Evolutionary conservation across 2,329 filamentous ascomycete genomes (phyloP).

Genomic region (Botrytis pseudocinerea): DNA sequence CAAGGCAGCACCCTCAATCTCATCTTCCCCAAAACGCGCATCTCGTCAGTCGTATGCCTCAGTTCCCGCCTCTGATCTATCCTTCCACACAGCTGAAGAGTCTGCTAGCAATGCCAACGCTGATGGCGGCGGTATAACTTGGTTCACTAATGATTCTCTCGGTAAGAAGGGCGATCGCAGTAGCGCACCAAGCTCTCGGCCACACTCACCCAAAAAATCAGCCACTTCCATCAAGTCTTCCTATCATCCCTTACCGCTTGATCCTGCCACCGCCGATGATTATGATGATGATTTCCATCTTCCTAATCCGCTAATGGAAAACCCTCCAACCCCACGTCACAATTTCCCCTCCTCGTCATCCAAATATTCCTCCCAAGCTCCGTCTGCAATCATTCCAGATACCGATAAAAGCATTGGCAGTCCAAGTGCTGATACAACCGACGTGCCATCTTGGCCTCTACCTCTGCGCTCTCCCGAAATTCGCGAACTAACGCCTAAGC

Average conservation of each 20-base stretch:
- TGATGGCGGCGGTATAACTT: conserved; percentile 25
- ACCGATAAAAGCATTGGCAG: conserved; percentile 45
- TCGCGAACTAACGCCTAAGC: conserved; percentile 26
- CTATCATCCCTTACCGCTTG: conserved; percentile 34
- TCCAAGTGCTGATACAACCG: conserved; percentile 50
- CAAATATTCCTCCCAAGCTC: conserved; percentile 44
- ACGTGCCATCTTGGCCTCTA: conserved; percentile 34
- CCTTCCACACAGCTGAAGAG: conserved; percentile 26
- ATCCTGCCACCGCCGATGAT: conserved; percentile 36
- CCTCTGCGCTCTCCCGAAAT: conserved; percentile 18
- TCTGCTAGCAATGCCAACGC: neutral
- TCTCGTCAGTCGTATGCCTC: conserved; percentile 55
- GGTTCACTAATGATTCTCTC: conserved; percentile 40
- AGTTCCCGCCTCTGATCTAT: conserved; percentile 44
- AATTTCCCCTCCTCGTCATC: conserved; percentile 32
- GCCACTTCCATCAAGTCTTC: conserved; percentile 20
- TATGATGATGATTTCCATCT: conserved; percentile 44
- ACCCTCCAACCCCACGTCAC: conserved; percentile 46
- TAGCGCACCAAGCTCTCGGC: conserved; percentile 33
- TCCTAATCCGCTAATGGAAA: conserved; percentile 56
- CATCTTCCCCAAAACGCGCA: conserved; percentile 41
- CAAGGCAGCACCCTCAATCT: conserved; percentile 48
- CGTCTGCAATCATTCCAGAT: conserved; percentile 21
- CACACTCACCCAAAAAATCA: conserved; percentile 34
- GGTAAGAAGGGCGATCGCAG: conserved; percentile 26